phyloP scores from a whole-genome alignment of 208 protist species.

The Strigomonas culicis region DNA sequence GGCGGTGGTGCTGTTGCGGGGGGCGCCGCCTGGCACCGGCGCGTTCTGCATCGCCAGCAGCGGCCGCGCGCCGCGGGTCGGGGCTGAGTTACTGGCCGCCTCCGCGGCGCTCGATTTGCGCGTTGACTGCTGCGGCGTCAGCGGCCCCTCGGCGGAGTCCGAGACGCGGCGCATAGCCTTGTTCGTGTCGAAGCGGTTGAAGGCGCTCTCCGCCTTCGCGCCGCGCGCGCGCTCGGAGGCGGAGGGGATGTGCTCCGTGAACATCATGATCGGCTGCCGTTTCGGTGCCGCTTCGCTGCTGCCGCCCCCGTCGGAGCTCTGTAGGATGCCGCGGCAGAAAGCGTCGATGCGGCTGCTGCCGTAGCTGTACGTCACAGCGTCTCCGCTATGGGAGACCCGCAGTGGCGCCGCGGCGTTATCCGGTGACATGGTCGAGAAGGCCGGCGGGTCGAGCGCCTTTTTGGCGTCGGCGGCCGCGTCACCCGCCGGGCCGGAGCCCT shows the following conservation, averaged over 20 bases:
- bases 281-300: constrained; percentile 3
- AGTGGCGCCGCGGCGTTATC: neutral
- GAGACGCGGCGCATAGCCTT: neutral
- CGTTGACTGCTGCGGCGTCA: neutral
- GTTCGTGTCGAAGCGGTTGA: neutral
- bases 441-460: no score
- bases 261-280: constrained; percentile 1
- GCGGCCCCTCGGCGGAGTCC: neutral
- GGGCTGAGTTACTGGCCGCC: neutral
- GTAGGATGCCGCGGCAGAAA: no score
- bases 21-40: neutral
- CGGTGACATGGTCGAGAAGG: no score
- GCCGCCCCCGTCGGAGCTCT: no score
- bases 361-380: neutral
- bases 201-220: neutral
- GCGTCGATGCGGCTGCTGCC: neutral
- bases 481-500: no score
- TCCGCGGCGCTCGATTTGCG: neutral
- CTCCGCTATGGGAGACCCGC: neutral
- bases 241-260: constrained; percentile 6
- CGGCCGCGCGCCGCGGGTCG: neutral
- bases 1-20: neutral
- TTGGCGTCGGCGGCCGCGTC: no score
- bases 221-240: neutral
- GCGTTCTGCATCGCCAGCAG: neutral